Conservation (phyloP, 768 basidiomycete species). For the Mycena haematopus region DNA sequence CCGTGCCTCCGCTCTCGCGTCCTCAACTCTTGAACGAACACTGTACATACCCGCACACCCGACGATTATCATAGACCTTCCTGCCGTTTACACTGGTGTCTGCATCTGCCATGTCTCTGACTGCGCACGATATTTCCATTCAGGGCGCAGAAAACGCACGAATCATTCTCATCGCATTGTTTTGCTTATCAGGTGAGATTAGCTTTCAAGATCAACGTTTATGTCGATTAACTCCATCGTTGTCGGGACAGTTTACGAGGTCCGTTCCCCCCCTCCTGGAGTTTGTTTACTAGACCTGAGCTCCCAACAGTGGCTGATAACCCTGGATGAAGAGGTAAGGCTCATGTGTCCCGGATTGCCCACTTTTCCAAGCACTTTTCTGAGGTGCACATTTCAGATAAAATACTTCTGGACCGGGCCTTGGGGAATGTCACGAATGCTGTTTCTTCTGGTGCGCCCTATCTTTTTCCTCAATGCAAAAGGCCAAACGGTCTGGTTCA, state of each 20-base stretch:
- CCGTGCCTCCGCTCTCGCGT: background rate
- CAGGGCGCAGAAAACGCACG: slow-evolving; percentile 26
- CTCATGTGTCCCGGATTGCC: background rate
- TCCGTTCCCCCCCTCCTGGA: slow-evolving; percentile 1
- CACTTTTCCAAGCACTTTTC: too few relatives aligned
- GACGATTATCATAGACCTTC: background rate
- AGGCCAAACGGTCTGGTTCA: background rate
- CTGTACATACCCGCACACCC: slow-evolving; percentile 1
- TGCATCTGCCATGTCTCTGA: background rate
- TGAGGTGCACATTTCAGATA: slow-evolving; percentile 33
- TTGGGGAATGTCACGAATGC: slow-evolving; percentile 42
- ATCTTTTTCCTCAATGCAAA: background rate
- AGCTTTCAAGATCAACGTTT: background rate
- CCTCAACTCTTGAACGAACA: background rate
- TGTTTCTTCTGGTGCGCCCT: slow-evolving; percentile 45
- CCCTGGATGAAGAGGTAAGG: slow-evolving; percentile 46
- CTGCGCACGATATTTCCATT: slow-evolving; percentile 9
- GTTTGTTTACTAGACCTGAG: background rate
- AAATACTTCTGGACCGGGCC: slow-evolving; percentile 48
- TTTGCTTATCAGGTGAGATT: slow-evolving; percentile 20
- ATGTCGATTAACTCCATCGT: background rate
- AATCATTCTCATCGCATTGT: slow-evolving; percentile 25
- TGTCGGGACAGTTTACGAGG: slow-evolving; percentile 25
- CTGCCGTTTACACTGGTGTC: background rate
- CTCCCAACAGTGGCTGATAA: slow-evolving; percentile 36